Evolutionary conservation across 2,329 filamentous ascomycete species (phyloP).

Genomic region (Thelonectria discophora): DNA sequence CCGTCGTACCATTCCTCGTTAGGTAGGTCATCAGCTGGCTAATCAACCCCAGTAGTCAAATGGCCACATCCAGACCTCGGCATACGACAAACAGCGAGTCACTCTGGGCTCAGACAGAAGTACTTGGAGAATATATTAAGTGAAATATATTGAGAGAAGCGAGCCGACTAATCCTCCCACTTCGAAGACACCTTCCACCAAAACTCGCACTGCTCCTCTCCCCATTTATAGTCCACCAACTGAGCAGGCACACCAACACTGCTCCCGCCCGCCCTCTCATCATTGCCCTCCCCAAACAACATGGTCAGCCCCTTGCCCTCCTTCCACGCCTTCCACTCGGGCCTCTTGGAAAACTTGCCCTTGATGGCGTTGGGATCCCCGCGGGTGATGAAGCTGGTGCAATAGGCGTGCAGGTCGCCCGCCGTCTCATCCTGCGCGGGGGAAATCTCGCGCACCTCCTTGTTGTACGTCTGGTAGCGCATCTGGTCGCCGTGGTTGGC

Average conservation of each 20-base stretch:
- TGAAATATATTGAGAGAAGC: too few relatives aligned
- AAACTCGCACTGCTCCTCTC: slow-evolving; percentile 55
- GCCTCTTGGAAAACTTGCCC: slow-evolving; percentile 35
- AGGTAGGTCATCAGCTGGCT: too few relatives aligned
- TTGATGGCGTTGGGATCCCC: slow-evolving; percentile 33
- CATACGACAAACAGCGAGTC: too few relatives aligned
- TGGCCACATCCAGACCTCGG: too few relatives aligned
- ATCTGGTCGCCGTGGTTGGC: slow-evolving; percentile 41
- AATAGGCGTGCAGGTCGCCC: slow-evolving; percentile 35
- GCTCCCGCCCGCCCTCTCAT: slow-evolving; percentile 56
- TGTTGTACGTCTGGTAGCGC: slow-evolving; percentile 50
- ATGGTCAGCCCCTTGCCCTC: slow-evolving; percentile 47
- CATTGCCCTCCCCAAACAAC: slow-evolving; percentile 57
- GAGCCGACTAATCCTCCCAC: slow-evolving; percentile 40
- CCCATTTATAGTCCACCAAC: slow-evolving; percentile 53
- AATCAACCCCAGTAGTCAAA: too few relatives aligned
- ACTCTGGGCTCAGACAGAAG: too few relatives aligned
- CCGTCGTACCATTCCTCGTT: too few relatives aligned
- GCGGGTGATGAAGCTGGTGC: slow-evolving; percentile 36
- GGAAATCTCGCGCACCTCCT: slow-evolving; percentile 48
- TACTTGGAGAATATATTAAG: too few relatives aligned
- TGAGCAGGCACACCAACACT: slow-evolving; percentile 49
- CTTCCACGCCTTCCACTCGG: slow-evolving; percentile 40
- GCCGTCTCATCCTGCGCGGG: slow-evolving; percentile 38
- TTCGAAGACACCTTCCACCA: slow-evolving; percentile 51